Conservation (phyloP, 139 green algal genomes). For the Tetradesmus obliquus region DNA sequence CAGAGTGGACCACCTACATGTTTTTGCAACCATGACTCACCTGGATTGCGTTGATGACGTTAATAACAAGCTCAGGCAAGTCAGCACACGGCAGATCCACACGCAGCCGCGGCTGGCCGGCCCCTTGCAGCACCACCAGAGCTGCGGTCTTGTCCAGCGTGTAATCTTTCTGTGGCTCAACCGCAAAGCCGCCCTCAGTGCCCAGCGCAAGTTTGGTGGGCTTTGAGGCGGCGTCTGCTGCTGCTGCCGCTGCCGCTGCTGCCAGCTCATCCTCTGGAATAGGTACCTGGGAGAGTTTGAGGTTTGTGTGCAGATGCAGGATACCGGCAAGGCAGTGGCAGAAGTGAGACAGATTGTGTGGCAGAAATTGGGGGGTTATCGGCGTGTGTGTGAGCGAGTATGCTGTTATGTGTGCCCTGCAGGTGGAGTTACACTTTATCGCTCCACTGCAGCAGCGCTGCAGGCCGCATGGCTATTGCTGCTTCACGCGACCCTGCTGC, state of each 20-base stretch:
- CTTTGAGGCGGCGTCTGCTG: constrained; percentile 8
- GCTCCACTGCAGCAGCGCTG: too few species aligned
- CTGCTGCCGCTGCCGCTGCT: constrained; percentile 44
- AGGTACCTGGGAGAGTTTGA: not conserved
- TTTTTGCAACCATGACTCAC: constrained; percentile 39
- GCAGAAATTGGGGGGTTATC: not conserved
- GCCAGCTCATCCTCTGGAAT: constrained; percentile 44
- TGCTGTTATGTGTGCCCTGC: not conserved
- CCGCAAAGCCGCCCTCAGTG: constrained; percentile 70
- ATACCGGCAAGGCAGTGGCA: not conserved
- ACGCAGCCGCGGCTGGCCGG: constrained; percentile 6
- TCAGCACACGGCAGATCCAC: constrained; percentile 81
- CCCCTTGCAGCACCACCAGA: constrained; percentile 57
- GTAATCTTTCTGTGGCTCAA: constrained; percentile 48
- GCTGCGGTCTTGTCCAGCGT: constrained; percentile 55
- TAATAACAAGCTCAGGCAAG: constrained; percentile 84
- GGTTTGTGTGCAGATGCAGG: not conserved
- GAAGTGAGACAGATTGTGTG: not conserved
- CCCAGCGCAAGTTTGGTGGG: constrained; percentile 77
- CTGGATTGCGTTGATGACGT: constrained; percentile 69
- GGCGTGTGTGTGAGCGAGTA: not conserved
- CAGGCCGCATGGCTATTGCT: too few species aligned
- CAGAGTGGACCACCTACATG: too few species aligned
- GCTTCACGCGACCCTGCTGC: too few species aligned
- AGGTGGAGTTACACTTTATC: too few species aligned